A percentile compares a stretch with the other conserved stretches of the same genome.
Evolutionary conservation across 495 filamentous ascomycete species (phyloP).

Genomic region (Trichoderma gamsii): DNA sequence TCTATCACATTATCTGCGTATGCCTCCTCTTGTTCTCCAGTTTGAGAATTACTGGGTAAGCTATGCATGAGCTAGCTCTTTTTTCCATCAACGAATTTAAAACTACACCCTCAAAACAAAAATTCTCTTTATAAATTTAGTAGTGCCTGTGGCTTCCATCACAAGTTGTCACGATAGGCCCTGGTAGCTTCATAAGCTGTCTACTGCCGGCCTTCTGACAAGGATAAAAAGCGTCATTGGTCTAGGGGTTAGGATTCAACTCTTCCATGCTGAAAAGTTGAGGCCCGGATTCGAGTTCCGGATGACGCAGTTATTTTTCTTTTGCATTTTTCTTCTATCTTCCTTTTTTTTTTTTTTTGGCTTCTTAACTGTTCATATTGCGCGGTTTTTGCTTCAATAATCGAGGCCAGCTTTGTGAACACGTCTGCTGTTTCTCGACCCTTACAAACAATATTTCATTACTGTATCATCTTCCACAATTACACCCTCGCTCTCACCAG

Average conservation of each 20-base stretch:
- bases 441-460: too few species aligned
- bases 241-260: constrained; percentile 14
- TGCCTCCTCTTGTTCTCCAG: not conserved
- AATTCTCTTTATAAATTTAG: too few species aligned
- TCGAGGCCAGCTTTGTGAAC: too few species aligned
- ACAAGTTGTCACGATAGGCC: not conserved
- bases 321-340: not conserved
- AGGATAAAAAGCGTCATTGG: not conserved
- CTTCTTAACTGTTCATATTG: not conserved
- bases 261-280: constrained; percentile 15
- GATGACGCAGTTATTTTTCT: constrained; percentile 10
- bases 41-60: too few species aligned
- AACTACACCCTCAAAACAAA: too few species aligned
- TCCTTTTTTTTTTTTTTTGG: not conserved
- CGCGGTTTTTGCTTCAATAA: not conserved
- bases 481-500: too few species aligned
- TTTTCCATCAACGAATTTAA: too few species aligned
- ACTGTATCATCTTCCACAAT: too few species aligned
- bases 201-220: not conserved
- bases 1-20: not conserved
- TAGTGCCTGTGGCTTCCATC: too few species aligned
- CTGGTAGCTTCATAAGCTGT: not conserved
- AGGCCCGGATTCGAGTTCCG: constrained; percentile 14
- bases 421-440: too few species aligned
- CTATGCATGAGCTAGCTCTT: too few species aligned